A percentile compares a stretch with the other conserved stretches of the same genome.
phyloP scores from a whole-genome alignment of 208 protist species.

The Acanthamoeba divionensis region DNA sequence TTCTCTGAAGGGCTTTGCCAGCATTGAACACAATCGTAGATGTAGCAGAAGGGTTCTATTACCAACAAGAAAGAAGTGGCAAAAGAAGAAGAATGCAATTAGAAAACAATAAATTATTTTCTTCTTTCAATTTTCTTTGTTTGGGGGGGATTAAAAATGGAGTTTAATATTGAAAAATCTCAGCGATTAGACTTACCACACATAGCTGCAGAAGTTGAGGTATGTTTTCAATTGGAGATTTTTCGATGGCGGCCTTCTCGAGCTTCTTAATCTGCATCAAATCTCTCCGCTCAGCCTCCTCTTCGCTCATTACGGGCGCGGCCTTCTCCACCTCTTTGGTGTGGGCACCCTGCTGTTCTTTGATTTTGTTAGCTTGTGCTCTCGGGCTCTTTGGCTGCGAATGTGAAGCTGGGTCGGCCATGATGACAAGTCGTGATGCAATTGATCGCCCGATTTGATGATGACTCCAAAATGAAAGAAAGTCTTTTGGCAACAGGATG shows the following conservation, averaged over 20 bases:
- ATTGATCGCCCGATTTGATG: no score
- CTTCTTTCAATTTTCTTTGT: no score
- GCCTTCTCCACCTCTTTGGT: not conserved
- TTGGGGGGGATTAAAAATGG: no score
- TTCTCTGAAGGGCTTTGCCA: not conserved
- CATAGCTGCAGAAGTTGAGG: no score
- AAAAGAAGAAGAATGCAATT: no score
- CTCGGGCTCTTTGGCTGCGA: not conserved
- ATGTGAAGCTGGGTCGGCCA: not conserved
- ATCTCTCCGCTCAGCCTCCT: not conserved
- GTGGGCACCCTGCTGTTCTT: no score
- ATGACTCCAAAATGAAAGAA: no score
- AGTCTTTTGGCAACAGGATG: no score
- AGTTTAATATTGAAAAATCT: not conserved
- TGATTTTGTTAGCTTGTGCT: no score
- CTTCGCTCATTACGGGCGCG: not conserved
- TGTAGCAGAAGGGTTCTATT: not conserved
- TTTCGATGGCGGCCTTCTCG: not conserved
- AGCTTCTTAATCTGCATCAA: not conserved
- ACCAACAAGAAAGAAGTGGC: not conserved
- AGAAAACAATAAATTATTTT: no score
- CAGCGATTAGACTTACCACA: no score
- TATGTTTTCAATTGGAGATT: not conserved
- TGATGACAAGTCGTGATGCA: not conserved
- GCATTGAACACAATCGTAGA: conserved; percentile 1